Base-by-base conservation (phyloP, 2,329 filamentous ascomycete species). In the Fusarium devonianum region DNA sequence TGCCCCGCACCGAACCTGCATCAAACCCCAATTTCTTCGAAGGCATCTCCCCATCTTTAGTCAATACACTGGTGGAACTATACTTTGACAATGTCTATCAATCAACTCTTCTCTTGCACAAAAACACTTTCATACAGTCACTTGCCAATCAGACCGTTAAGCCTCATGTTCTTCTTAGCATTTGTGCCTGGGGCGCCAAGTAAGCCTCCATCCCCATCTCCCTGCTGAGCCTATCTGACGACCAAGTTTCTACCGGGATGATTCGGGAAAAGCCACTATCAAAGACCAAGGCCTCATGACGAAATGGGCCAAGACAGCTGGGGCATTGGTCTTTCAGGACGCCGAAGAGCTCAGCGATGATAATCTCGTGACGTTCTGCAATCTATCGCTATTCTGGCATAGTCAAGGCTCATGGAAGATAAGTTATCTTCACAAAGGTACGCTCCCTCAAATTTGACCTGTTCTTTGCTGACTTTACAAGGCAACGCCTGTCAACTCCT, bases 121-220 rank as follows among this genome's bases (percentile, higher is more conserved):
- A 36, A 13, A 0, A 2, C 3, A 16, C 5, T 0, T 63, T 63
- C 4, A 0, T 49, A 0, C 28, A 44, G 0, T 53, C 49, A 0
- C 14, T 60, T 2, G 5, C 28, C n/a, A n/a, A 1, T 14, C n/a
- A 0, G 34, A 38, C 34, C 0, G 6, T 42, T 1, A 29, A 16
- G 1, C 9, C 33, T 8, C 59, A 63, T 5, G 7, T 63, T 0
- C 25, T 63, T 4, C 29, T 63, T 0, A 56, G 59, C 2, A 30
- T 63, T 0, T 63, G 48, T 3, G 59, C 56, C 0, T 63, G 56
- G 56, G 59, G 59, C 9, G 60, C 59, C 4, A 63, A 56, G 60
- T 63, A 34, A 22, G 52, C 2, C 9, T 7, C 3, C 10, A 11
- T n/a, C 11, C 12, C 1, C 0, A 1, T n/a, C n/a, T n/a, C n/a